These are phyloP conservation scores for Cytospora piceicola DNA, from an alignment of 2,329 filamentous ascomycete species.

Conservation along the genomic window DNA sequence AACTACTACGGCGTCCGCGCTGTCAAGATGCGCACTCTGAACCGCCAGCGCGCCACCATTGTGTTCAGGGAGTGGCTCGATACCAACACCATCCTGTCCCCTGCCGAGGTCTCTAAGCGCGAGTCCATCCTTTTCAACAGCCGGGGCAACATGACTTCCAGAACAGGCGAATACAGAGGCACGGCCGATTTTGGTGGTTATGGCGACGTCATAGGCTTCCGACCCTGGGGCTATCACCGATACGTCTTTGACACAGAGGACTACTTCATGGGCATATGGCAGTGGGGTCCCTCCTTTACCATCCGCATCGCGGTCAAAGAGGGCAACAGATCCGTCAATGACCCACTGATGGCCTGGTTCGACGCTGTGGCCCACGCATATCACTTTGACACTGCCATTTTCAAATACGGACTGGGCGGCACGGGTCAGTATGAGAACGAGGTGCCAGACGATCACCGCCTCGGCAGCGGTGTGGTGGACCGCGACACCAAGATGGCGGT, in stretches of 20 bases:
- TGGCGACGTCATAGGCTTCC: conserved; percentile 41
- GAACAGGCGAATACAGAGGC: conserved; percentile 41
- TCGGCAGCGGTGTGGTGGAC: conserved; percentile 44
- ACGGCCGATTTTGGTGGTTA: conserved; percentile 46
- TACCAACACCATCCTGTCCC: conserved; percentile 58
- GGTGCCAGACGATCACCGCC: conserved; percentile 41
- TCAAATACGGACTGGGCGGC: conserved; percentile 41
- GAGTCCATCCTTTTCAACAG: conserved; percentile 68
- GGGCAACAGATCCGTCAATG: conserved; percentile 43
- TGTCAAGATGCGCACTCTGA: conserved; percentile 82
- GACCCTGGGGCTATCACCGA: conserved; percentile 40
- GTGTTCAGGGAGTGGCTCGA: conserved; percentile 66
- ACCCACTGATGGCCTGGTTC: conserved; percentile 44
- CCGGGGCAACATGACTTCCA: conserved; percentile 48
- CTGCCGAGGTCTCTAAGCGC: conserved; percentile 64
- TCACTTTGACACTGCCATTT: conserved; percentile 42
- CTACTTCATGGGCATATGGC: conserved; percentile 66
- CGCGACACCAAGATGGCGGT: conserved; percentile 41
- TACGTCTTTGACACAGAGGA: conserved; percentile 47
- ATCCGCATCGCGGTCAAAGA: conserved; percentile 66
- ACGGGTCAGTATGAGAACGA: conserved; percentile 42
- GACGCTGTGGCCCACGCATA: conserved; percentile 48
- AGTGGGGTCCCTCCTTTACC: conserved; percentile 46
- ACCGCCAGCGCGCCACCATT: conserved; percentile 83
- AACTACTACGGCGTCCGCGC: conserved; percentile 86